A percentile compares a stretch with the other conserved stretches of the same genome.
Conservation (phyloP, 2,329 filamentous ascomycete genomes). For the Neonectria magnoliae region DNA sequence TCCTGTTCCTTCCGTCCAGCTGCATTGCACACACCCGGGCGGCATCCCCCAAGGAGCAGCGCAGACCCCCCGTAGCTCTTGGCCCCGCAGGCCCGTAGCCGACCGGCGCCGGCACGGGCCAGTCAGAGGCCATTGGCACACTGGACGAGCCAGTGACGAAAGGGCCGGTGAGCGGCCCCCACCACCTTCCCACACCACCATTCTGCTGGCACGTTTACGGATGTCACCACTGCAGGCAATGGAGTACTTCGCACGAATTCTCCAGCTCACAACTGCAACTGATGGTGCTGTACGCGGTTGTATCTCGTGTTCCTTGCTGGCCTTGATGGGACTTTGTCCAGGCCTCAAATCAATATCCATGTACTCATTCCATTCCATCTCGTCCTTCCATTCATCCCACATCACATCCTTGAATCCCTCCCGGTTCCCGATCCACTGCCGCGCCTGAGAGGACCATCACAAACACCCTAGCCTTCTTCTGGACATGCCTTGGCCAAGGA, state of each 20-base stretch:
- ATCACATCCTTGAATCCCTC: neutral
- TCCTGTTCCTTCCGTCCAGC: constrained; percentile 4
- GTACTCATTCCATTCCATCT: neutral
- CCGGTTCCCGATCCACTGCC: constrained; percentile 14
- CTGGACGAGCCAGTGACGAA: constrained; percentile 35
- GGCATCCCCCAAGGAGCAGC: constrained; percentile 3
- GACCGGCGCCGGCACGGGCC: constrained; percentile 21
- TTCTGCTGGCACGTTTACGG: neutral
- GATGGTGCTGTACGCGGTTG: neutral
- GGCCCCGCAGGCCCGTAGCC: constrained; percentile 16
- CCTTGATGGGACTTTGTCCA: neutral
- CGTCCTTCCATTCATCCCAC: constrained; percentile 12
- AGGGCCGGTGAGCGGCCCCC: constrained; percentile 23
- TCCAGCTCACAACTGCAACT: constrained; percentile 7
- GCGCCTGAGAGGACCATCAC: constrained; percentile 12
- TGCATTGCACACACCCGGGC: neutral
- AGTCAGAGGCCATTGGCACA: constrained; percentile 21
- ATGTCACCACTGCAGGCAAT: neutral
- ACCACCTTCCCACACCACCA: constrained; percentile 9
- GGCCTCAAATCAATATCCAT: constrained; percentile 2
- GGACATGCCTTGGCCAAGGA: constrained; percentile 14
- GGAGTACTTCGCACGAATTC: neutral
- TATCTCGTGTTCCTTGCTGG: constrained; percentile 9
- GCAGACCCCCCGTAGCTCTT: constrained; percentile 13
- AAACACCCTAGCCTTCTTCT: constrained; percentile 21